phyloP scores from a whole-genome alignment of 805 yeast genomes.

The Wickerhamomyces queroliae region DNA sequence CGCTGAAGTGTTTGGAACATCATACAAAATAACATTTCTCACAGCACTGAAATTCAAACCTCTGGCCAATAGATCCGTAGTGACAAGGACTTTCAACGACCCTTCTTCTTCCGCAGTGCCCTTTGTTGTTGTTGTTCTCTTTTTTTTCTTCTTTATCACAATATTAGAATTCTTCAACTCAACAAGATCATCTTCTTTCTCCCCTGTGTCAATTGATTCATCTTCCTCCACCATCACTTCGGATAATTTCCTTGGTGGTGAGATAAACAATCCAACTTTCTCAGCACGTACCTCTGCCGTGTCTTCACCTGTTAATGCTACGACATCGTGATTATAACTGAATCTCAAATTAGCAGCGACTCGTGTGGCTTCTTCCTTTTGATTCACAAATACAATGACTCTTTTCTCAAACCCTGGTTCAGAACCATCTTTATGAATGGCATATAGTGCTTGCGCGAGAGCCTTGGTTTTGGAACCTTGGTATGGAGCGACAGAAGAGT shows the following conservation, averaged over 20 bases:
- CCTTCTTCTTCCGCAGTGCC: slow-evolving; percentile 15
- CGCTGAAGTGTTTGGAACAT: slow-evolving; percentile 77
- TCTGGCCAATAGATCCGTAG: slow-evolving; percentile 86
- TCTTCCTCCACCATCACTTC: slow-evolving; percentile 19
- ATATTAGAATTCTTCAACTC: slow-evolving; percentile 34
- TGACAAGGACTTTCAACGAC: slow-evolving; percentile 63
- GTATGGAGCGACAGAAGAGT: slow-evolving; percentile 74
- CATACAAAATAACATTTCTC: slow-evolving; percentile 76
- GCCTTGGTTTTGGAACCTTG: slow-evolving; percentile 81
- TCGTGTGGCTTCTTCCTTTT: slow-evolving; percentile 53
- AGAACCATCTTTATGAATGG: slow-evolving; percentile 78
- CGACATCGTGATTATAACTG: slow-evolving; percentile 51
- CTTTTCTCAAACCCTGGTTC: slow-evolving; percentile 75
- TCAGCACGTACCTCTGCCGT: slow-evolving; percentile 50
- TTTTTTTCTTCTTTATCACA: slow-evolving; percentile 12
- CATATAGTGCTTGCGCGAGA: slow-evolving; percentile 80
- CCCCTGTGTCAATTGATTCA: not conserved
- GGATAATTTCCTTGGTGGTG: slow-evolving; percentile 44
- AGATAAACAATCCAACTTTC: slow-evolving; percentile 57
- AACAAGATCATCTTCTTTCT: slow-evolving; percentile 15
- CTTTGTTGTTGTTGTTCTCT: too few species aligned
- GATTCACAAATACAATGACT: slow-evolving; percentile 80
- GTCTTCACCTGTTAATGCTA: slow-evolving; percentile 65
- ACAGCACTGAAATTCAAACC: slow-evolving; percentile 84
- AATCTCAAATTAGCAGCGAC: slow-evolving; percentile 48